Base-by-base conservation (phyloP, 192 early-diverging fungal species). In the Coemansia asiatica region DNA sequence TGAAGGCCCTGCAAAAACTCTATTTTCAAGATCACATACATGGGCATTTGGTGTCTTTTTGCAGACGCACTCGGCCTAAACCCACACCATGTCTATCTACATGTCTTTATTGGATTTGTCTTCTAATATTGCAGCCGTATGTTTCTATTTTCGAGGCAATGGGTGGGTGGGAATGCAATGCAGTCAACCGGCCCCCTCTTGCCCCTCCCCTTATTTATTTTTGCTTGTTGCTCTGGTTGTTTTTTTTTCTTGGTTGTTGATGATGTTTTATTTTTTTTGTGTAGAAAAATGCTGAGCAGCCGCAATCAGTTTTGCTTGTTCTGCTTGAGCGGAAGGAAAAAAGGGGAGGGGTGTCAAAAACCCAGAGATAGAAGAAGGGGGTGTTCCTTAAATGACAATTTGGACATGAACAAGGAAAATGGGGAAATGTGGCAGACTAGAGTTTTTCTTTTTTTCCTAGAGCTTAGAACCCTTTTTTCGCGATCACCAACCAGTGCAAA, bases 1-100 rank as follows among this genome's bases (percentile, higher is more conserved):
- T 12, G 40, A 44, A 44, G 40, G 15, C 40, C 8, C 40, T 44
- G 40, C 40, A 28, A 55, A 55, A 55, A 55, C 53, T 21, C 53
- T 55, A 59, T 40, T 35, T n/a, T 44, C 57, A 59, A 59, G 57
- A 59, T 59, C 57, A 59, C 57, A 19, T 59, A 59, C 57, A 59
- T 59, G 33, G 40, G 40, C 40, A 12, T 13, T 21, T 59, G 31
- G 57, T 22, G 33, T 1, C 53, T 9, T 26, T 29, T 29, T 5
- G 40, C 40, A 44, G 40, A 16, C 40, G n/a, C 40, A 5, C 40
- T 16, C 15, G 40, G 31, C 4, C 40, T 13, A 3, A 44, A 44
- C 40, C 40, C 15, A 16, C 15, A n/a, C n/a, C n/a, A n/a, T n/a
- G n/a, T n/a, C n/a, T 13, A 12, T 44, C 40, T 44, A 5, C 40